Percentiles rank a stretch among this genome's conserved stretches.
Evolutionary conservation across 2,329 filamentous ascomycete species (phyloP).

Genomic region (Alternaria solani): DNA sequence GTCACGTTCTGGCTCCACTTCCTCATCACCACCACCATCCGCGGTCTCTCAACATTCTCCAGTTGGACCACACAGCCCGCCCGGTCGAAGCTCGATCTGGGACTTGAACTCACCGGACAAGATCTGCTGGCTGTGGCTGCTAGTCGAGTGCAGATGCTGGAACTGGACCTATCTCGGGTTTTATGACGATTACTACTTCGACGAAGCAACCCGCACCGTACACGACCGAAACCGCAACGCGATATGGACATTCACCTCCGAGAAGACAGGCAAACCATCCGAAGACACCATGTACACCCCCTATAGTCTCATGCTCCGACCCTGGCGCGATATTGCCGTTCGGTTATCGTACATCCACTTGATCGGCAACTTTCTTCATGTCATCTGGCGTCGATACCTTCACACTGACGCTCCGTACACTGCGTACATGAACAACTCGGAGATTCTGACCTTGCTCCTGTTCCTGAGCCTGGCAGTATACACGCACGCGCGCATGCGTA

Average conservation of each 20-base stretch:
- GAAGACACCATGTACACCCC: neutral
- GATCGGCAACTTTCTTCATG: neutral
- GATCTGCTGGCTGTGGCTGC: neutral
- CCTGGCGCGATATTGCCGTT: constrained; percentile 2
- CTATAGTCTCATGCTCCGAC: constrained; percentile 1
- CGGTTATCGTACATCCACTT: neutral
- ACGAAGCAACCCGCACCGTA: neutral
- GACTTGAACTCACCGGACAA: neutral
- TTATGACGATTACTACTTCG: neutral
- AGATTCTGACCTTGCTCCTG: neutral
- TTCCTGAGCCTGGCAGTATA: neutral
- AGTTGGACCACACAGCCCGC: neutral
- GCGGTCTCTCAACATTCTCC: neutral
- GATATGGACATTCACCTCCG: neutral
- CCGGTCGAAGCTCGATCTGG: neutral
- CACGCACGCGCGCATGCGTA: neutral
- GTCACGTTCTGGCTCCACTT: constrained; percentile 2
- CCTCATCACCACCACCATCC: neutral
- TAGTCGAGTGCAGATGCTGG: neutral
- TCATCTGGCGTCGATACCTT: neutral
- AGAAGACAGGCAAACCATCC: neutral
- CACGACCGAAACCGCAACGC: neutral
- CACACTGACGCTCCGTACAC: constrained; percentile 1
- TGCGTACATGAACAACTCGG: constrained; percentile 3
- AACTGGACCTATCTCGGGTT: constrained; percentile 3